Evolutionary conservation across 2,329 filamentous ascomycete species (phyloP).

Genomic region (Fusarium oxysporum): DNA sequence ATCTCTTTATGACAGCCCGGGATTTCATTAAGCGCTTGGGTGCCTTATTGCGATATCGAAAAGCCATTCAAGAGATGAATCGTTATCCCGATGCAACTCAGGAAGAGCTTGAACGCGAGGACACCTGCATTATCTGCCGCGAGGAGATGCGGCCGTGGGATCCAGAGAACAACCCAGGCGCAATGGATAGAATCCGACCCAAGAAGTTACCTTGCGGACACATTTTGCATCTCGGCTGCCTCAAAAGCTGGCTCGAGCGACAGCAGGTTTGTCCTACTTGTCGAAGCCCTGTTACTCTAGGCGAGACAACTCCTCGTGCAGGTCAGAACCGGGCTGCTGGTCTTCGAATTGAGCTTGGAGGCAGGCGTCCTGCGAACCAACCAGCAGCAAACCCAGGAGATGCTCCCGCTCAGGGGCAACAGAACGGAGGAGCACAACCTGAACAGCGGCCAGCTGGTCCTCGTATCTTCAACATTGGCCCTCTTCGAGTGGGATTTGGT

Average conservation of each 20-base stretch:
- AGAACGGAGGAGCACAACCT: conserved; percentile 40
- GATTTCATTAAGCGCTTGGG: conserved; percentile 92
- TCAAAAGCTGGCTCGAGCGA: conserved; percentile 96
- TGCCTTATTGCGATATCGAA: conserved; percentile 89
- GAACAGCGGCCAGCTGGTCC: conserved; percentile 55
- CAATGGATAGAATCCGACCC: conserved; percentile 85
- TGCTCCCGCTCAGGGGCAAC: conserved; percentile 35
- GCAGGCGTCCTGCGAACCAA: conserved; percentile 35
- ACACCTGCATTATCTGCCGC: conserved; percentile 97
- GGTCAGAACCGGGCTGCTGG: conserved; percentile 46
- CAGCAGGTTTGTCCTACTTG: conserved; percentile 98
- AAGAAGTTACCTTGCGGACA: conserved; percentile 98
- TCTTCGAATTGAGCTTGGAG: conserved; percentile 49
- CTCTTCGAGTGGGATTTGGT: conserved; percentile 81
- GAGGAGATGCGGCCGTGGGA: conserved; percentile 93
- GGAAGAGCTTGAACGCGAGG: conserved; percentile 86
- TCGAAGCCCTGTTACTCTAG: conserved; percentile 75
- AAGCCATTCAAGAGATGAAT: conserved; percentile 95
- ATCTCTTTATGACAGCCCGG: conserved; percentile 92
- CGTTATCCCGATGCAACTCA: conserved; percentile 90
- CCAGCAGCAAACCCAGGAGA: conserved; percentile 40
- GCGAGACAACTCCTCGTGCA: conserved; percentile 44
- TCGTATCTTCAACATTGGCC: conserved; percentile 78
- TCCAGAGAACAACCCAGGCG: conserved; percentile 66
- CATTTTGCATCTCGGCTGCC: conserved; percentile 91